Percentiles rank a stretch among this genome's conserved stretches.
Evolutionary conservation across 2,329 filamentous ascomycete species (phyloP).

Genomic region (Drechmeria coniospora): DNA sequence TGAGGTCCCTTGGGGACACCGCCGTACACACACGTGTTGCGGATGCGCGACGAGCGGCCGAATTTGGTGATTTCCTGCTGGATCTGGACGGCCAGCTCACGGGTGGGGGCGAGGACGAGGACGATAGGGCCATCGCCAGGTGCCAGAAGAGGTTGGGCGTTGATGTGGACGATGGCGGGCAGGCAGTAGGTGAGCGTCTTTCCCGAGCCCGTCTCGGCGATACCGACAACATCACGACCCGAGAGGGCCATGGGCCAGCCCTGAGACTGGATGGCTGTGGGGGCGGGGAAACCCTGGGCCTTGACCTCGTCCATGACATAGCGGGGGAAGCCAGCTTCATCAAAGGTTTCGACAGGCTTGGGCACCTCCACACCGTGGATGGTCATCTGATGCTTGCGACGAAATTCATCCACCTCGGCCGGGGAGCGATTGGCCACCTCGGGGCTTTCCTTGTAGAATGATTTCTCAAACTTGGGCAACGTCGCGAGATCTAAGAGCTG

Average conservation of each 20-base stretch:
- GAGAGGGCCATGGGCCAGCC: slow-evolving; percentile 99
- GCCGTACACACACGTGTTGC: slow-evolving; percentile 97
- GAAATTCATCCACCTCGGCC: slow-evolving; percentile 77
- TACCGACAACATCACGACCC: slow-evolving; percentile 95
- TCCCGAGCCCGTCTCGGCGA: slow-evolving; percentile 96
- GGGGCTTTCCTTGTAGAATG: slow-evolving; percentile 93
- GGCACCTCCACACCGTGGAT: slow-evolving; percentile 69
- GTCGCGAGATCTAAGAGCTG: slow-evolving; percentile 47
- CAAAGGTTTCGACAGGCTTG: slow-evolving; percentile 90
- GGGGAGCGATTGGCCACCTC: slow-evolving; percentile 59
- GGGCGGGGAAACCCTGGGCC: slow-evolving; percentile 85
- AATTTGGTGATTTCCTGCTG: slow-evolving; percentile 98
- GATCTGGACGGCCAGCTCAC: slow-evolving; percentile 96
- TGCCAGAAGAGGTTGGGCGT: slow-evolving; percentile 89
- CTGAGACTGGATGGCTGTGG: slow-evolving; percentile 93
- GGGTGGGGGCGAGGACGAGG: slow-evolving; percentile 85
- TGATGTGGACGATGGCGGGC: slow-evolving; percentile 97
- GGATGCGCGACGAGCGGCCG: slow-evolving; percentile 91
- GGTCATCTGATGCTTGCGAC: slow-evolving; percentile 70
- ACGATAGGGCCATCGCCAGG: slow-evolving; percentile 95
- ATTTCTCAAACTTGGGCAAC: slow-evolving; percentile 96
- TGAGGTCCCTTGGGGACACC: slow-evolving; percentile 97
- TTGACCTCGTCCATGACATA: slow-evolving; percentile 99
- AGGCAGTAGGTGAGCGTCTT: slow-evolving; percentile 98
- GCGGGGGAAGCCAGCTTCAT: slow-evolving; percentile 89